Evolutionary conservation across 2,329 filamentous ascomycete species (phyloP), one percentile per base, ranked within the genome.

Genomic region (Penicillium sp.): DNA sequence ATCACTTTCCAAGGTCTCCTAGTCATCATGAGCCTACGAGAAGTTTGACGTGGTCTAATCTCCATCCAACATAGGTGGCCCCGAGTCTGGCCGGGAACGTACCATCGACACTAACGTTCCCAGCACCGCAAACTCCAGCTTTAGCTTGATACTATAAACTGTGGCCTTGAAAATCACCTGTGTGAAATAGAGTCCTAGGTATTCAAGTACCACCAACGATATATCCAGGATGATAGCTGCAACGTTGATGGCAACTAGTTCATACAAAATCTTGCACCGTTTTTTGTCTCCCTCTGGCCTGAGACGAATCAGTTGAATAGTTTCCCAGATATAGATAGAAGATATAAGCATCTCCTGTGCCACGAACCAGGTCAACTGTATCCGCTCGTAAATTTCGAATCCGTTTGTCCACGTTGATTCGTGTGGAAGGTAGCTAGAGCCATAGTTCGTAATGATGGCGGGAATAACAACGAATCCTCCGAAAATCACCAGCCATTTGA

Each of bases 131-230:
- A 52, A 52, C 5, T 52, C 50, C 33, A 52, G 33, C 23, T 52
- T 52, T 22, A 52, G 25, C 43, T 52, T 52, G 22, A 52, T 23
- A n/a, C 50, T 52, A 41, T 52, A 52, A 14, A 52, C 50, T 2
- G 50, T 40, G 11, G 50, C 50, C 23, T 52, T 52, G 31, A 52
- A 46, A 7, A 52, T 46, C 22, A 54, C 51, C 12, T 54, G 45
- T 1, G 51, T 42, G 26, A 45, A 54, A 20, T 49, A 54, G n/a
- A 20, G 45, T 7, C 47, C 25, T 37, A 54, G 2, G 35, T 52
- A 52, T 22, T 52, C 44, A 22, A 47, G 44, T 31, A 25, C 27
- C 29, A 47, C 11, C 44, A 47, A 47, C 3, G 44, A 14, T 18
- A 50, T 43, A 23, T 42, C 48, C 48, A 50, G 29, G 23, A 20